Conservation (phyloP, 169 alveolate species). For the Eimeria sp. region DNA sequence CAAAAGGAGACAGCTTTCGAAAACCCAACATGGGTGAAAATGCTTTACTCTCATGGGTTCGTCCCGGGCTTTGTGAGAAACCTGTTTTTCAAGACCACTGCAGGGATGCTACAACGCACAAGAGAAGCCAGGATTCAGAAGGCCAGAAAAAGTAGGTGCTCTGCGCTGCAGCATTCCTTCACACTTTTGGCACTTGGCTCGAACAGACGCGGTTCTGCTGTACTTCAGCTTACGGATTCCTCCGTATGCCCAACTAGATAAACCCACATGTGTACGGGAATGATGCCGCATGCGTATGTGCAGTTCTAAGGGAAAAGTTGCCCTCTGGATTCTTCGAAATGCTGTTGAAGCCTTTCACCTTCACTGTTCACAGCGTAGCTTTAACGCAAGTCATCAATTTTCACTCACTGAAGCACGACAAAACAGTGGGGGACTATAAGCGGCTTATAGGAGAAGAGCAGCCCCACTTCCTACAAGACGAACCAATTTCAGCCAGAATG, state of each 20-base stretch:
- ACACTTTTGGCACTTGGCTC: not conserved
- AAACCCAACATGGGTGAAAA: slow-evolving; percentile 36
- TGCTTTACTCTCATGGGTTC: slow-evolving; percentile 48
- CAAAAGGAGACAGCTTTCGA: slow-evolving; percentile 33
- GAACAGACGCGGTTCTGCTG: not conserved
- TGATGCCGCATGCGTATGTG: not conserved
- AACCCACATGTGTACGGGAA: not conserved
- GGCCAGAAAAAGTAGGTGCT: slow-evolving; percentile 14
- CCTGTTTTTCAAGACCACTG: slow-evolving; percentile 30
- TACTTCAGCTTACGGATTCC: not conserved
- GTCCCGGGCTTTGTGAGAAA: slow-evolving; percentile 40
- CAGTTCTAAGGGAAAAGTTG: slow-evolving; percentile 46
- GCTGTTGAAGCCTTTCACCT: slow-evolving; percentile 41
- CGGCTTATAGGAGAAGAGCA: slow-evolving; percentile 4
- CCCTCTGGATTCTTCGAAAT: slow-evolving; percentile 31
- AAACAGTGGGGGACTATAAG: slow-evolving; percentile 18
- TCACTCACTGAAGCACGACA: slow-evolving; percentile 76
- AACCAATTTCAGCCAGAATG: slow-evolving; percentile 38
- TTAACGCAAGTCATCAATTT: slow-evolving; percentile 69
- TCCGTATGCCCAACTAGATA: not conserved
- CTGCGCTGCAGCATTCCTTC: not conserved
- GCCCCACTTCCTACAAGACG: slow-evolving; percentile 1
- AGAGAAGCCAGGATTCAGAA: slow-evolving; percentile 40
- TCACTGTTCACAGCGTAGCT: slow-evolving; percentile 80
- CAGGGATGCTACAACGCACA: slow-evolving; percentile 41